Percentiles rank a stretch among this genome's conserved stretches.
These are phyloP conservation scores for Aethionema arabicum DNA, from an alignment of 345 rosid genomes.

Conservation along the genomic window DNA sequence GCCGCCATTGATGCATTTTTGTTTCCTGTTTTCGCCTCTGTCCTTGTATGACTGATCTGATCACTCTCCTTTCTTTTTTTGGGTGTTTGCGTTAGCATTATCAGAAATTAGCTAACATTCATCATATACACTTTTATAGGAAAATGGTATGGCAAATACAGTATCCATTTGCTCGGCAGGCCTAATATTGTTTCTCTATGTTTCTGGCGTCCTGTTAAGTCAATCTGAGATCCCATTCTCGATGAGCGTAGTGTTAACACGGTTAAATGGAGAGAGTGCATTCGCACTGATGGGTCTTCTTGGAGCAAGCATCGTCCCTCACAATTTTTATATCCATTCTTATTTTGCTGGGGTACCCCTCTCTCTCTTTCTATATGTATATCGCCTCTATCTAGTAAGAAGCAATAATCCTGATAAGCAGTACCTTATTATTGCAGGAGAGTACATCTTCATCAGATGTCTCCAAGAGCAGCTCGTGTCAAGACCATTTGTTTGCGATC, in stretches of 20 bases:
- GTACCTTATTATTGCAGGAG: constrained; percentile 45
- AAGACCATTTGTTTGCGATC: constrained; percentile 72
- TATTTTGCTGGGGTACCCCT: constrained; percentile 67
- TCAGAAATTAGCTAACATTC: constrained; percentile 27
- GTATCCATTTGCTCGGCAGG: constrained; percentile 57
- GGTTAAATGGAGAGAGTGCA: constrained; percentile 70
- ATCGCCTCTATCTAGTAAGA: neutral
- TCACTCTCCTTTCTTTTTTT: neutral
- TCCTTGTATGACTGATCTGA: constrained; percentile 54
- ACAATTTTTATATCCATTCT: constrained; percentile 95
- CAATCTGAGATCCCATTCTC: constrained; percentile 78
- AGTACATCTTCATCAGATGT: constrained; percentile 45
- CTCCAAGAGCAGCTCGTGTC: constrained; percentile 62
- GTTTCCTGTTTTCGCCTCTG: constrained; percentile 70
- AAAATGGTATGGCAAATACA: constrained; percentile 56
- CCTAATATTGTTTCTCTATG: constrained; percentile 56
- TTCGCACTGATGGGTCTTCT: constrained; percentile 92
- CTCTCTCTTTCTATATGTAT: constrained; percentile 15
- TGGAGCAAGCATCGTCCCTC: constrained; percentile 96
- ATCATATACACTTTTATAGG: constrained; percentile 45
- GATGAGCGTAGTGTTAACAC: constrained; percentile 51
- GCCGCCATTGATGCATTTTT: constrained; percentile 84
- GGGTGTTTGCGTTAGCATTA: constrained; percentile 3
- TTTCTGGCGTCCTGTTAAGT: constrained; percentile 66
- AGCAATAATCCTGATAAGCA: constrained; percentile 24